Percentiles rank a stretch among this genome's conserved stretches.
These are phyloP conservation scores for Cercospora canescens DNA, from an alignment of 2,329 filamentous ascomycete species.

Conservation along the genomic window DNA sequence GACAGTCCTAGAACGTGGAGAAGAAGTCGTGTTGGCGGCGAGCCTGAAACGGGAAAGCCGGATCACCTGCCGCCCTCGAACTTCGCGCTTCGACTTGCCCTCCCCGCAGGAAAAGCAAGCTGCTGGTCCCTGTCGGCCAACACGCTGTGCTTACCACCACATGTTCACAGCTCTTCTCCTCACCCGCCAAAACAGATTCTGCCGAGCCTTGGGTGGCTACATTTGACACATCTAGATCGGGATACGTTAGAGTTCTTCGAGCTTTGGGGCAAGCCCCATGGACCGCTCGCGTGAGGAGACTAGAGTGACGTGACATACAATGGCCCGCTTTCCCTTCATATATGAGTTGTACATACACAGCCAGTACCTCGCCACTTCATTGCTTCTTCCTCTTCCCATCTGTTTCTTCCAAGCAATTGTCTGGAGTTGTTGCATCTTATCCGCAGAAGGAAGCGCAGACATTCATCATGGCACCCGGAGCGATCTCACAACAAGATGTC, in stretches of 20 bases:
- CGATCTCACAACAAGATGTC: slow-evolving; percentile 27
- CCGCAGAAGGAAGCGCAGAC: neutral
- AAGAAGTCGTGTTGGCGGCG: neutral
- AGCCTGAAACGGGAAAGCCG: slow-evolving; percentile 8
- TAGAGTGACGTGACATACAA: slow-evolving; percentile 25
- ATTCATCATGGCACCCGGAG: slow-evolving; percentile 30
- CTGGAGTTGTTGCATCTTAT: neutral
- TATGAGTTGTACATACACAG: neutral
- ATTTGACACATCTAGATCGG: slow-evolving; percentile 9
- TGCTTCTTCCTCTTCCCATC: slow-evolving; percentile 5
- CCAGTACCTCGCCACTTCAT: neutral
- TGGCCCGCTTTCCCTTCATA: neutral
- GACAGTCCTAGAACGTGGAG: slow-evolving; percentile 8
- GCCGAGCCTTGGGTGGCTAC: slow-evolving; percentile 1
- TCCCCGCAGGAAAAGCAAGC: slow-evolving; percentile 7
- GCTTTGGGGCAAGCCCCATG: slow-evolving; percentile 5
- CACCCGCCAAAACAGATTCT: neutral
- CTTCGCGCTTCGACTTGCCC: slow-evolving; percentile 19
- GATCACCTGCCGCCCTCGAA: neutral
- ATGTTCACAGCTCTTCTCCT: slow-evolving; percentile 2
- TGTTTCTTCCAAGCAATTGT: neutral
- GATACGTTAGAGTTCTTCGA: slow-evolving; percentile 21
- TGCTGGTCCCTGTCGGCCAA: slow-evolving; percentile 7
- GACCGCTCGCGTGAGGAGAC: slow-evolving; percentile 9
- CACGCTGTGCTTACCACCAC: slow-evolving; percentile 4